Evolutionary conservation across 176 grass and related monocot genomes (phyloP), one percentile per base, ranked within the genome.

Genomic region (Tillandsia fasciculata): DNA sequence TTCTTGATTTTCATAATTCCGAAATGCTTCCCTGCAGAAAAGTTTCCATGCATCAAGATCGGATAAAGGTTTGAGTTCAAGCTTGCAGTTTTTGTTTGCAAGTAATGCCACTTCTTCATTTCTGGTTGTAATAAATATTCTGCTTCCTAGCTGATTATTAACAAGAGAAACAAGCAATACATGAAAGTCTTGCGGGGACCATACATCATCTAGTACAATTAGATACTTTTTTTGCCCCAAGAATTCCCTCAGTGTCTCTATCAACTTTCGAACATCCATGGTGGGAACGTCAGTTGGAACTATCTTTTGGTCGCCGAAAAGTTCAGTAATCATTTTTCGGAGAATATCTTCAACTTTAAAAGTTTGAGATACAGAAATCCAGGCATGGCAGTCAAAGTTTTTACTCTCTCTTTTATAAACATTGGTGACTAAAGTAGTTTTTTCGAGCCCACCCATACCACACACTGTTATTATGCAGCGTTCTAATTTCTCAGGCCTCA

Each of bases 181-280:
- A 0, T 70, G 26, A 71, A 61, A 73, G 51, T 22, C 57, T 14
- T 26, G 3, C 18, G 54, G 0, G 1, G 1, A 14, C 83, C 84
- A 86, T 5, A 86, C 70, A 78, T 86, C 79, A 75, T 86, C 84
- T 11, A 86, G 26, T 42, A 86, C 61, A 10, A 82, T 67, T 53
- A 82, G 71, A 14, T 63, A 86, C 13, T n/a, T 72, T n/a, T 28
- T 86, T 10, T 78, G n/a, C 3, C 29, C 3, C 2, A 68, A 14
- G 26, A 71, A 63, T 57, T 50, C 23, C 0, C 1, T 18, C 2
- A 78, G 0, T 48, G 20, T 47, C 20, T 65, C 59, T 73, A 27
- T 80, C 22, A 80, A 58, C 53, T 17, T 51, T 72, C 49, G 27
- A 11, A 52, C 11, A 26, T 70, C 72, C 66, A 71, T 65, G 1